Base-by-base conservation (phyloP, 2,329 filamentous ascomycete genomes). In the Colletotrichum cordylinicola region DNA sequence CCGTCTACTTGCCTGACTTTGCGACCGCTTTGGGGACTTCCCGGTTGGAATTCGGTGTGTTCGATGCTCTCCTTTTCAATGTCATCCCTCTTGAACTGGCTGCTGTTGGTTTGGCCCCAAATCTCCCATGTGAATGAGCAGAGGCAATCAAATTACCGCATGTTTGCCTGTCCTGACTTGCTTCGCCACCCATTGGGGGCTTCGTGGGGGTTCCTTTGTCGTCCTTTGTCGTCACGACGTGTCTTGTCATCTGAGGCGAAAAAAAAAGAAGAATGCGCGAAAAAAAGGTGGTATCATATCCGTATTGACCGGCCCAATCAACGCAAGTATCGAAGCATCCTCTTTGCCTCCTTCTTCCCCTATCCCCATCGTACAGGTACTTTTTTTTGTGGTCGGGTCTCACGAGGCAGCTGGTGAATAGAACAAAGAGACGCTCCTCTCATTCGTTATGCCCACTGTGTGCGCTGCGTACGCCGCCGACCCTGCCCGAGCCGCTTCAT, bases 281-380 rank as follows among this genome's bases (percentile, higher is more conserved):
- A 27, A 48, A 60, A 60, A 73, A 58, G 56, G 43, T 73, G 73
- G 70, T 65, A 65, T 75, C 70, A 58, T 75, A 29, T 73, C 73
- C 58, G 35, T 67, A 73, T 72, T 68, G 61, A 29, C 55, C 35
- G 24, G 64, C 43, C 43, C 33, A 64, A 27, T 67, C 33, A 70
- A 56, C 37, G 33, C 33, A 62, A 75, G 39, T 37, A 60, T 37
- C 62, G 21, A 65, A 62, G 31, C 70, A 62, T 62, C 55, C 24
- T 62, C 52, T 16, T 61, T 52, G 31, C 66, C 37, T 39, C 18
- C 60, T 21, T 33, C 29, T 16, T 72, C 55, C 37, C 31, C 61
- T 16, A 43, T 43, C 35, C 37, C n/a, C 35, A 70, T 75, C 69
- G 33, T 67, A 75, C 73, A 75, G n/a, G 33, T 73, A 65, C 39